Base-by-base conservation (phyloP, 116 monocot species). In the Zostera marina region DNA sequence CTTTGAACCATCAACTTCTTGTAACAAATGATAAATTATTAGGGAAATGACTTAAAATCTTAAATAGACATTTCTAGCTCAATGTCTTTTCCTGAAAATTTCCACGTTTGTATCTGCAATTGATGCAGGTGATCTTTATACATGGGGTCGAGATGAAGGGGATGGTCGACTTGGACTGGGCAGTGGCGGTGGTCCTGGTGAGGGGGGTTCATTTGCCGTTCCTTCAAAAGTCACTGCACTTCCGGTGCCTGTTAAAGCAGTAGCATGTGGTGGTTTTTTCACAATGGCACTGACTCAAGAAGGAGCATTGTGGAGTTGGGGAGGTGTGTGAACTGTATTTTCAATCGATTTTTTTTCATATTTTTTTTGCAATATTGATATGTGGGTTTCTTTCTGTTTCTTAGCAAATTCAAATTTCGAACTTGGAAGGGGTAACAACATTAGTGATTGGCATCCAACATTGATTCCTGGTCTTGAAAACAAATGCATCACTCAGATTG, bases 91-190 rank as follows among this genome's bases (percentile, higher is more conserved):
- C 11, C 11, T 11, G 42, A n/a, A n/a, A n/a, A 32, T 45, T 2
- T 45, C 14, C 12, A 5, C 2, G 12, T 53, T 0, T 53, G 8
- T 53, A 22, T 23, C 23, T 23, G 22, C 11, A 22, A 22, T 11
- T 53, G 11, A 10, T 56, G 13, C 54, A 94, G 94, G 94, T 54
- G 82, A 88, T 57, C 76, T 94, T 71, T 88, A 85, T 66, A 94
- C 82, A 24, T 94, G 94, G 94, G 94, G 94, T 47, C 74, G 94
- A 65, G 94, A 94, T 77, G 79, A 85, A 82, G 88, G 94, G 3
- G 94, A 94, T 58, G 94, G 94, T 43, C 82, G 94, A 59, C 63
- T 94, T 45, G 94, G 94, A 19, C 82, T 94, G 63, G 94, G 88
- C 14, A 72, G 75, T 70, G 88, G 94, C 52, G 79, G 94, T 52